Conservation (phyloP, 768 basidiomycete genomes). For the Botryobasidium botryosum region DNA sequence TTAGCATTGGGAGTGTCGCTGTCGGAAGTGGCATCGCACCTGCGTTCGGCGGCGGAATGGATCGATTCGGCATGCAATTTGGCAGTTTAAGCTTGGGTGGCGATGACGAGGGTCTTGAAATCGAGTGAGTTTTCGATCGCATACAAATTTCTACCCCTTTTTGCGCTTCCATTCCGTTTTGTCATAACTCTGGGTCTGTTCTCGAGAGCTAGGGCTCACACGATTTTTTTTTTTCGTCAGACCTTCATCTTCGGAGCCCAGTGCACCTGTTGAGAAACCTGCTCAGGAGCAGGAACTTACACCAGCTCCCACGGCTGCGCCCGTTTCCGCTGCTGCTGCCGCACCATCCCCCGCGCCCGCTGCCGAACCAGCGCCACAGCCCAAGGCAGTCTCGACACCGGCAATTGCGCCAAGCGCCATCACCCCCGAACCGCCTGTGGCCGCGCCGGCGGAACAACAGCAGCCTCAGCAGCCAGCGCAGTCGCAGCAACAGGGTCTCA, state of each 20-base stretch:
- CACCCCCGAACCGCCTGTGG: too few relatives aligned
- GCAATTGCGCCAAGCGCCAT: too few relatives aligned
- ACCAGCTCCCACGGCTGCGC: not conserved
- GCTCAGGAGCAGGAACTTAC: conserved; percentile 7
- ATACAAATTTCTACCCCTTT: too few relatives aligned
- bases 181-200: too few relatives aligned
- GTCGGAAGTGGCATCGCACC: conserved; percentile 33
- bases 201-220: too few relatives aligned
- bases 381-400: not conserved
- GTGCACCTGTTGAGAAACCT: conserved; percentile 10
- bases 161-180: too few relatives aligned
- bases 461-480: not conserved
- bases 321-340: not conserved
- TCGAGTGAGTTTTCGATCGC: too few relatives aligned
- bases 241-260: conserved; percentile 19
- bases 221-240: conserved; percentile 10
- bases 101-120: conserved; percentile 35
- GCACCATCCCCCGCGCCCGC: not conserved
- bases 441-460: not conserved
- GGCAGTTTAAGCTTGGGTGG: conserved; percentile 66
- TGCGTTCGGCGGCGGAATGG: too few relatives aligned
- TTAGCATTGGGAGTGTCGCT: conserved; percentile 18
- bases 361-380: conserved; percentile 1
- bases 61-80: conserved; percentile 82
- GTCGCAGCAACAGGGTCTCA: conserved; percentile 1